Percentiles rank a stretch among this genome's conserved stretches.
Conservation (phyloP, 1,284 basidiomycete genomes). For the Austroboletus novae-zelandiae region DNA sequence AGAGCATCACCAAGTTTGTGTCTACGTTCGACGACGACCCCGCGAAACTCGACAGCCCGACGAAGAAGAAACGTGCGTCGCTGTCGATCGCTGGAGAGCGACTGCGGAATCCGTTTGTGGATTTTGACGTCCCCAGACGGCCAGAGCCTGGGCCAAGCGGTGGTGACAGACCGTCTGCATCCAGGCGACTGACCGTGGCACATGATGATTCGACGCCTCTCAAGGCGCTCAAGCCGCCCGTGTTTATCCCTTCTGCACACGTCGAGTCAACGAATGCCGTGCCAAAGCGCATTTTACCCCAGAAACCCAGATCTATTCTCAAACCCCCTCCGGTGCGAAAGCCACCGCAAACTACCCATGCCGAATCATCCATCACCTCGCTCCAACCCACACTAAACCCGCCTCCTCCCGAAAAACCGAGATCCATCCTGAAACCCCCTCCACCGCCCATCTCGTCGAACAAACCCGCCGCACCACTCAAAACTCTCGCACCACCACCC, state of each 20-base stretch:
- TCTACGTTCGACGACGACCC: slow-evolving; percentile 23
- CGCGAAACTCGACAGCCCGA: not conserved
- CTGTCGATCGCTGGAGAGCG: slow-evolving; percentile 5
- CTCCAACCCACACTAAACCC: slow-evolving; percentile 4
- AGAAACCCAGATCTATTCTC: no score
- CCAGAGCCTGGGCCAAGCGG: slow-evolving; percentile 17
- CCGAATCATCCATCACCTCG: not conserved
- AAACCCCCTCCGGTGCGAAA: no score
- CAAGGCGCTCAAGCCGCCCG: slow-evolving; percentile 17
- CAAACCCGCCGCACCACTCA: slow-evolving; percentile 18
- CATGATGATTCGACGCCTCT: slow-evolving; percentile 7
- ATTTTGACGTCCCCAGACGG: slow-evolving; percentile 1
- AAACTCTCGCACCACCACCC: slow-evolving; percentile 27
- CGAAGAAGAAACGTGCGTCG: slow-evolving; percentile 7
- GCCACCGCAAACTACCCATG: no score
- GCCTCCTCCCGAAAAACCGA: slow-evolving; percentile 17
- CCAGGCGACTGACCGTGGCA: not conserved
- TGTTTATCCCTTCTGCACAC: slow-evolving; percentile 1
- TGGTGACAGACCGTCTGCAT: not conserved
- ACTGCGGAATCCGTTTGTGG: slow-evolving; percentile 24
- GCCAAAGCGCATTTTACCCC: no score
- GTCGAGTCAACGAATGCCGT: no score
- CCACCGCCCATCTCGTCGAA: slow-evolving; percentile 15
- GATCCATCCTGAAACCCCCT: slow-evolving; percentile 29
- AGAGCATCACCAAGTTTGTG: slow-evolving; percentile 30